These are phyloP conservation scores for Fallopia convolvulus DNA, from an alignment of 148 eudicot species.

Conservation along the genomic window DNA sequence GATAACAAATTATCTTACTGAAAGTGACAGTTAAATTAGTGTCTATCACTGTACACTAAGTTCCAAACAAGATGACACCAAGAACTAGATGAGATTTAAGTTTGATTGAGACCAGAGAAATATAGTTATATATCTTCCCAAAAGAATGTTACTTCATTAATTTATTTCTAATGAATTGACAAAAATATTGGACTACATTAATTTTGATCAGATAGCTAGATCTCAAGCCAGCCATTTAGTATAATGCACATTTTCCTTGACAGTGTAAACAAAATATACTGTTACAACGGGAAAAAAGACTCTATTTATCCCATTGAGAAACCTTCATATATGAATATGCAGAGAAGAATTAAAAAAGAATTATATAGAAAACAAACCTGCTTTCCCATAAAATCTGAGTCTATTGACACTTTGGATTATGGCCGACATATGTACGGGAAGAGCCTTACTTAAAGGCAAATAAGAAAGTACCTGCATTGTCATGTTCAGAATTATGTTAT, in stretches of 20 bases:
- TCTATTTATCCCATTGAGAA: not conserved
- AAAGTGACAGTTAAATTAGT: not conserved
- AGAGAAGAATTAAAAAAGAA: slow-evolving; percentile 2
- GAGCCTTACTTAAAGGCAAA: slow-evolving; percentile 77
- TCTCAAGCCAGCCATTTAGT: not conserved
- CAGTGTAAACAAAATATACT: not conserved
- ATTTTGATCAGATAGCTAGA: not conserved
- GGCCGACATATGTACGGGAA: slow-evolving; percentile 83
- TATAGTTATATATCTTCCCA: not conserved
- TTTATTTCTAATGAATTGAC: not conserved
- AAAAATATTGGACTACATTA: not conserved
- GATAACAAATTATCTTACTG: not conserved
- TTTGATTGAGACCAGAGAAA: not conserved
- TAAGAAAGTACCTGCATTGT: slow-evolving; percentile 62
- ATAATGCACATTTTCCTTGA: not conserved
- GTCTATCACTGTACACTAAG: not conserved
- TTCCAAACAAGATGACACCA: not conserved
- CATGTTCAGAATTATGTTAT: slow-evolving; percentile 14
- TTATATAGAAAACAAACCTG: slow-evolving; percentile 55
- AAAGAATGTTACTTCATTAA: not conserved
- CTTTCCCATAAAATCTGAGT: slow-evolving; percentile 61
- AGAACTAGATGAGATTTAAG: not conserved
- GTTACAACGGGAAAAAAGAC: not conserved
- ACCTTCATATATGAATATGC: not conserved
- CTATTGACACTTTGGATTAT: slow-evolving; percentile 80